Percentiles rank a stretch among this genome's conserved stretches.
Conservation (phyloP, 2,329 filamentous ascomycete genomes). For the Pseudocercospora fuligena region DNA sequence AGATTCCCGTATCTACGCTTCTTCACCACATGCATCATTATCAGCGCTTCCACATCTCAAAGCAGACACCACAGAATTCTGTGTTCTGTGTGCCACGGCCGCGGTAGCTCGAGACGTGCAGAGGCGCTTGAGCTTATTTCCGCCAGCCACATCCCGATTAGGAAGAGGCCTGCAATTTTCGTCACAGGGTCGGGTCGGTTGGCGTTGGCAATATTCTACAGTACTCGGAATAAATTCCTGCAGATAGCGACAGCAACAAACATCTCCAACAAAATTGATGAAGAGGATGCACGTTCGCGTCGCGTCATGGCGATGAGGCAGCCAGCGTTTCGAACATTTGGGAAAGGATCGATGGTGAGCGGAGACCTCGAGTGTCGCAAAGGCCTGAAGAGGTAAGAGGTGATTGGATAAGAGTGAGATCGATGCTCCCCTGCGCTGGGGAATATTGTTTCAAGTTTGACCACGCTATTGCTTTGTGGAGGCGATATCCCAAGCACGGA, state of each 20-base stretch:
- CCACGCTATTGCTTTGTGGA: not conserved
- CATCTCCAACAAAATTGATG: too few species aligned
- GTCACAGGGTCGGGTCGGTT: not conserved
- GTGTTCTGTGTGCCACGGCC: not conserved
- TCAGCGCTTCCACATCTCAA: not conserved
- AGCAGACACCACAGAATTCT: not conserved
- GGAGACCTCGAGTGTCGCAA: not conserved
- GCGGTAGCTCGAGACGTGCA: conserved; percentile 9
- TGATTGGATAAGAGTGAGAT: not conserved
- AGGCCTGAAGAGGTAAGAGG: not conserved
- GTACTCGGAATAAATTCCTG: too few species aligned
- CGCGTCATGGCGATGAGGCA: not conserved
- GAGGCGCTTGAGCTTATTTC: conserved; percentile 3
- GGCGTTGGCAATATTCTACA: not conserved
- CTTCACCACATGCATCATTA: not conserved
- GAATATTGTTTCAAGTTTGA: not conserved
- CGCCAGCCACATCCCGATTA: not conserved
- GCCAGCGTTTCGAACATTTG: not conserved
- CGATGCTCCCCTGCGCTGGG: not conserved
- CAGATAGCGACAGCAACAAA: too few species aligned
- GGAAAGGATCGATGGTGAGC: not conserved
- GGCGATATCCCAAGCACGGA: not conserved
- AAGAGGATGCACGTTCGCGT: too few species aligned
- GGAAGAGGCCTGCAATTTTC: not conserved
- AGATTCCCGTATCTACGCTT: not conserved